Percentiles rank a stretch among this genome's conserved stretches.
Conservation (phyloP, 768 basidiomycete species). For the Mycena rosella region DNA sequence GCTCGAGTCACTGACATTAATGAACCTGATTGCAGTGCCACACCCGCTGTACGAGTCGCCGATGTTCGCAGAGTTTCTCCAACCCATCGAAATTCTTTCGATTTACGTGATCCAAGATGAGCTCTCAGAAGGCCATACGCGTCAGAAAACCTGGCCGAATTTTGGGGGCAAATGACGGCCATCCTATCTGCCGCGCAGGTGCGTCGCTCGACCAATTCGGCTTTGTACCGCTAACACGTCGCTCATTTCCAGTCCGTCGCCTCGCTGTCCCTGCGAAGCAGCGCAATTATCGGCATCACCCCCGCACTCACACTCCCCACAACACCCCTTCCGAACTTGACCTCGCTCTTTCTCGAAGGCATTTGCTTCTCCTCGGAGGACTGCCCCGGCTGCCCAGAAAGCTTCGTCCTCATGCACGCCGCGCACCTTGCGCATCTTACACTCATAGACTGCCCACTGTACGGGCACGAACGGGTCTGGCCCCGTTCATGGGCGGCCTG, state of each 20-base stretch:
- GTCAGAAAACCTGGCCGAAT: background rate
- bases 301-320: background rate
- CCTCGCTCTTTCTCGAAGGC: background rate
- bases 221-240: background rate
- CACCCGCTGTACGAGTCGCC: background rate
- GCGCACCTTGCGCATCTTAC: background rate
- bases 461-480: background rate
- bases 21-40: background rate
- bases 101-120: background rate
- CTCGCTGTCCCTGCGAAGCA: background rate
- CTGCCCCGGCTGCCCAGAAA: background rate
- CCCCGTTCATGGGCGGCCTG: background rate
- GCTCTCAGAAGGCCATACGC: background rate
- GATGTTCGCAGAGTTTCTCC: background rate
- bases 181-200: background rate
- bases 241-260: background rate
- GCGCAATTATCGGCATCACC: background rate
- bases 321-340: background rate
- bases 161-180: background rate
- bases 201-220: background rate
- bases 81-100: background rate
- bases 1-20: conserved; percentile 6
- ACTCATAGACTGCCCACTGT: background rate
- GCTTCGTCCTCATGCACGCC: background rate
- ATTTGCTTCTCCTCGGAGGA: background rate